These are phyloP conservation scores for Spergularia marina DNA, from an alignment of 148 eudicot species.

Conservation along the genomic window DNA sequence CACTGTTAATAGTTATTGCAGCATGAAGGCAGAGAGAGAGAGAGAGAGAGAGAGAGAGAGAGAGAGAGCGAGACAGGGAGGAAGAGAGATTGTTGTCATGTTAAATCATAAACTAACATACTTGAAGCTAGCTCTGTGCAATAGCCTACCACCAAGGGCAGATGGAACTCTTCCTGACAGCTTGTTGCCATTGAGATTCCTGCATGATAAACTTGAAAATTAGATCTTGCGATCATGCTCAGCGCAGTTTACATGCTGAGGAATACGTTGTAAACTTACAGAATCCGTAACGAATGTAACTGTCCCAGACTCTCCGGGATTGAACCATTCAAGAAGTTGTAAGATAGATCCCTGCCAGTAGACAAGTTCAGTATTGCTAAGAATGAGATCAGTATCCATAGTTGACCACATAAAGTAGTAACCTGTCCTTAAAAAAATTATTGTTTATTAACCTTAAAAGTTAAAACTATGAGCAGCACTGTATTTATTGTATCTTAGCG, in stretches of 20 bases:
- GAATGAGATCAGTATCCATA: background rate
- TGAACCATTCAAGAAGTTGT: conserved; percentile 87
- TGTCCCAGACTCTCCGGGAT: conserved; percentile 89
- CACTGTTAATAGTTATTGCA: background rate
- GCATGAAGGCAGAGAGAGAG: background rate
- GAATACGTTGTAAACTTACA: conserved; percentile 48
- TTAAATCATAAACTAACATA: conserved; percentile 31
- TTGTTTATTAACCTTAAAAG: background rate
- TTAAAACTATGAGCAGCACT: background rate
- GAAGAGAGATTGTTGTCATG: background rate
- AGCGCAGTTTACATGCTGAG: background rate
- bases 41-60: background rate
- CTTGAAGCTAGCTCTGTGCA: conserved; percentile 98
- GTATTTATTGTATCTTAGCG: background rate
- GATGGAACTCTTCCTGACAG: conserved; percentile 86
- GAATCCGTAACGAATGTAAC: conserved; percentile 54
- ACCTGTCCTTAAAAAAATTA: background rate
- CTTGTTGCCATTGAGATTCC: conserved; percentile 88
- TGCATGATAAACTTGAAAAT: conserved; percentile 25
- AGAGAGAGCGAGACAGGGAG: background rate
- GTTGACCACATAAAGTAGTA: conserved; percentile 3
- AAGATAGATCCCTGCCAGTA: conserved; percentile 83
- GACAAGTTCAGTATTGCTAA: conserved; percentile 2
- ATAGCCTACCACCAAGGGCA: conserved; percentile 78
- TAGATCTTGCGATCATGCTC: background rate